Base-by-base conservation (phyloP, 1,284 basidiomycete species). In the Flammula alnicola region DNA sequence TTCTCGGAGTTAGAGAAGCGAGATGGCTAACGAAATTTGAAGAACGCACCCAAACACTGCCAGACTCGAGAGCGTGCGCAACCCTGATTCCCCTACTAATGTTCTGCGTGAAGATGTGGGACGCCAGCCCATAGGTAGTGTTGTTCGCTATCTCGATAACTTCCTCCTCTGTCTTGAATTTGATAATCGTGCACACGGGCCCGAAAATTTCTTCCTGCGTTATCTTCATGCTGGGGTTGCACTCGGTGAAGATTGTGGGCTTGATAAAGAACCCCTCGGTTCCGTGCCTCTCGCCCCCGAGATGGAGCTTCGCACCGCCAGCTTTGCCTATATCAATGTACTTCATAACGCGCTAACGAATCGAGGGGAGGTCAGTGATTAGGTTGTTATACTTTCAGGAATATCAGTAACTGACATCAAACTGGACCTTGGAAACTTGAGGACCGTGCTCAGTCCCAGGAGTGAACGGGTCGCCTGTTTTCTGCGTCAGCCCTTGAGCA, bases 201-300 rank as follows among this genome's bases (percentile, higher is more conserved):
- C 92, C 94, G 63, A 95, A 94, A 60, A 95, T 93, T 71, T 97
- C 94, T 71, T 97, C 94, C 57, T 78, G 73, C 44, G 89, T 84
- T 63, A 98, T 95, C 71, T 82, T 87, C 89, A 95, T 93, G 57
- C 88, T 79, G 25, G 83, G 78, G 45, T 77, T 80, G 51, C 81
- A 81, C 63, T 93, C 76, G 30, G 87, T 87, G 76, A 96, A 95
- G 69, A 96, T 83, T 22, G 93, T 96, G 7, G 88, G 91, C 56
- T 81, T 57, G 66, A 91, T 81, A 69, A 80, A 91, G 73, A 78
- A 90, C 0, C 88, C 88, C 66, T 91, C 81, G 6, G 73, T 69
- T 32, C 93, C 88, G 64, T 86, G 73, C 20, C 87, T 83, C 57
- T 80, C 77, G 23, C 95, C 95, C 35, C 95, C 95, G 27, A 77